These are phyloP conservation scores for Schwanniomyces pseudopolymorphus DNA, from an alignment of 805 yeast species.

Conservation along the genomic window DNA sequence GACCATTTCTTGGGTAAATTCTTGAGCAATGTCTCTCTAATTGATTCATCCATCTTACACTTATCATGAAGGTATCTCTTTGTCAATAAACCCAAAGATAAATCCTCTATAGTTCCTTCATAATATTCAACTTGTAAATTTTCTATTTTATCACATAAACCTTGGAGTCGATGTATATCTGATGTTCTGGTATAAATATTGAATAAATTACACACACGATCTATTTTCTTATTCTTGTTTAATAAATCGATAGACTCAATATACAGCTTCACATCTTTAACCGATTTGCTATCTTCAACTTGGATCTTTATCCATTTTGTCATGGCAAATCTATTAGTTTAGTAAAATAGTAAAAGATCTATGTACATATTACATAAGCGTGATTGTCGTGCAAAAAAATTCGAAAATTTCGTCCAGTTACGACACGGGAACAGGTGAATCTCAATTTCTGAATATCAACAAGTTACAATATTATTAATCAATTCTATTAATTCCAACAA, in stretches of 20 bases:
- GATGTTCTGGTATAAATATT: conserved; percentile 13
- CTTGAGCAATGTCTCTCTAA: not conserved
- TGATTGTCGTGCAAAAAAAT: conserved; percentile 1
- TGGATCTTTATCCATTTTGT: conserved; percentile 4
- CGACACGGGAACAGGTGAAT: conserved; percentile 1
- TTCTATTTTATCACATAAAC: not conserved
- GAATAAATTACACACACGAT: conserved; percentile 6
- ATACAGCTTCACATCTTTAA: conserved; percentile 18
- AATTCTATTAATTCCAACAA: conserved; percentile 1
- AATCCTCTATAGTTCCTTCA: not conserved
- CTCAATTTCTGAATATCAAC: conserved; percentile 1
- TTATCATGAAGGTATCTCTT: not conserved
- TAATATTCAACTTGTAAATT: not conserved
- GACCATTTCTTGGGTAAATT: conserved; percentile 57
- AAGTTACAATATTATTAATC: not conserved
- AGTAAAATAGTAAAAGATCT: not conserved
- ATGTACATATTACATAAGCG: conserved; percentile 2
- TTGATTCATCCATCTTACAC: not conserved
- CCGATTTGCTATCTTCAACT: conserved; percentile 10
- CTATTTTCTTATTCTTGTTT: conserved; percentile 18
- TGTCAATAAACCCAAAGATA: not conserved
- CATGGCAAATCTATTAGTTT: not conserved
- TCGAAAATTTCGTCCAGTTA: conserved; percentile 5
- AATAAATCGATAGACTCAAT: conserved; percentile 14
- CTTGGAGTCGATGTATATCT: not conserved